Base-by-base conservation (phyloP, 306 rosid species). In the Prunus mume region DNA sequence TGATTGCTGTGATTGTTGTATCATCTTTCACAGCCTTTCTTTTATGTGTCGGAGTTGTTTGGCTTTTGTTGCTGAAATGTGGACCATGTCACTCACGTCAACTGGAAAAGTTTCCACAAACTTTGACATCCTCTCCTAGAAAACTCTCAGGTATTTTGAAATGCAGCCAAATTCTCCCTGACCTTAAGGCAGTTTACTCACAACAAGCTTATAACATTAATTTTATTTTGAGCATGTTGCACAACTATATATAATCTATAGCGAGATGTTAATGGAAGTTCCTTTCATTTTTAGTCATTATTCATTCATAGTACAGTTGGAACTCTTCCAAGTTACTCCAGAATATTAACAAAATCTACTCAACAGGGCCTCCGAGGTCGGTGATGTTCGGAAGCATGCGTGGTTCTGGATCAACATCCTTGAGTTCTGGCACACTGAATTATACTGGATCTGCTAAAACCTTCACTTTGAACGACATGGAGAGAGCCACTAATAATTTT, bases 401-500 rank as follows among this genome's bases (percentile, higher is more conserved):
- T 25, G 88, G 93, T 38, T 83, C 90, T 50, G 88, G 84, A 76
- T 86, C 93, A 68, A 54, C 69, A 75, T 82, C 91, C 47, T 76
- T 79, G 43, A 71, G 85, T 78, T 86, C 96, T 57, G 86, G 87
- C 58, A 80, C 86, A 18, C 61, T 92, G 76, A 86, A 84, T 65
- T 89, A 90, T 69, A 79, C 89, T 15, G 96, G 98, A 68, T 85
- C 96, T 17, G 97, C 96, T 2, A 95, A 91, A 84, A 85, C 77
- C 72, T 95, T 89, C 83, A 77, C 88, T 63, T 80, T 91, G 87
- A 81, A 76, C 74, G 99, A 95, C 77, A 70, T 95, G 22, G 90
- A 87, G 85, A 90, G 85, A 79, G 93, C 93, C 81, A 92, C 99
- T 25, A 82, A 89, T 76, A 88, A 87, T 65, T 95, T 95, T 71